Evolutionary conservation across 1,284 basidiomycete species (phyloP).

Genomic region (Neonothopanus nambi): DNA sequence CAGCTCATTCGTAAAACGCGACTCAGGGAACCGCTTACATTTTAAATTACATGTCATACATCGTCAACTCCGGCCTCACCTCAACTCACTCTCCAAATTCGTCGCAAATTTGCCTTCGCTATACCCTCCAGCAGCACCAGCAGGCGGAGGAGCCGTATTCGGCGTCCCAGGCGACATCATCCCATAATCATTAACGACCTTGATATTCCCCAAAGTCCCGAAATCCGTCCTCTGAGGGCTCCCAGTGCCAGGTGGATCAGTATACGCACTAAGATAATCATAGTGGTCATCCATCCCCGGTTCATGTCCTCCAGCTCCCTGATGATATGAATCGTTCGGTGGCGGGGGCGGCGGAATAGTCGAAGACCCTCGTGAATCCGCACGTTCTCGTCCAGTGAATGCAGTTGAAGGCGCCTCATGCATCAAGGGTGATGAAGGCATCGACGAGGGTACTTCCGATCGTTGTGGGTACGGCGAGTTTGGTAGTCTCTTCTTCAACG

Average conservation of each 20-base stretch:
- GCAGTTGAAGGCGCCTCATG: conserved; percentile 13
- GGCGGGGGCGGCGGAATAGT: conserved; percentile 16
- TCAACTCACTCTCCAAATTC: conserved; percentile 32
- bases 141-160: not conserved
- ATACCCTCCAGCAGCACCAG: conserved; percentile 26
- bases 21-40: too few relatives aligned
- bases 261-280: conserved; percentile 60
- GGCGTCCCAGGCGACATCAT: conserved; percentile 18
- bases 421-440: too few relatives aligned
- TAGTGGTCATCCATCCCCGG: conserved; percentile 47
- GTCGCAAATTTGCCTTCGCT: conserved; percentile 41
- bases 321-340: conserved; percentile 16
- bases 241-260: conserved; percentile 26
- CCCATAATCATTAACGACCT: conserved; percentile 20
- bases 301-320: conserved; percentile 8
- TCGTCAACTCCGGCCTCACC: too few relatives aligned
- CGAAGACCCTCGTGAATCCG: not conserved
- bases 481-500: conserved; percentile 50
- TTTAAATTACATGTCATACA: too few relatives aligned
- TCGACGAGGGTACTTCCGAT: conserved; percentile 15
- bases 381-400: conserved; percentile 6
- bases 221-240: conserved; percentile 19
- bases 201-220: conserved; percentile 26
- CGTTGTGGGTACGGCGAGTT: conserved; percentile 37
- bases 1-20: too few relatives aligned